Conservation (phyloP, 2,329 filamentous ascomycete genomes). For the Ophiostoma himal-ulmi region DNA sequence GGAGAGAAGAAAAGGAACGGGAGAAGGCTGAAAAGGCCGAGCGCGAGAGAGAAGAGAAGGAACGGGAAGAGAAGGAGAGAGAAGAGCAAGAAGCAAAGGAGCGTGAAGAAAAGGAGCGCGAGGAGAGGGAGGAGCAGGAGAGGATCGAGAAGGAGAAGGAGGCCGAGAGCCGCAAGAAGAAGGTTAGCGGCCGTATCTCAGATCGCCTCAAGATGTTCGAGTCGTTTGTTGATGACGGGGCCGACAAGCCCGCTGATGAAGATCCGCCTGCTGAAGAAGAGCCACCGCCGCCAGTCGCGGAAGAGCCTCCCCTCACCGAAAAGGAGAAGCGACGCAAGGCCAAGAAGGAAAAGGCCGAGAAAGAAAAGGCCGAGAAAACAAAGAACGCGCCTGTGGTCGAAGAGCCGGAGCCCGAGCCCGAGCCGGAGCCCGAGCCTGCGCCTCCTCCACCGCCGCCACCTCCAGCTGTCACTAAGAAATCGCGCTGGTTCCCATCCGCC, state of each 20-base stretch:
- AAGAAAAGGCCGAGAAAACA: conserved; percentile 32
- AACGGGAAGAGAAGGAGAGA: not conserved
- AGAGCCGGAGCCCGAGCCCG: conserved; percentile 16
- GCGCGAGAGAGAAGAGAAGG: not conserved
- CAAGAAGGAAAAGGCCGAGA: conserved; percentile 24
- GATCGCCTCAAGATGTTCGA: conserved; percentile 55
- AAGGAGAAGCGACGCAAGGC: conserved; percentile 31
- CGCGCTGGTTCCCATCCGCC: conserved; percentile 26
- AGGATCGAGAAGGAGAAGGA: conserved; percentile 9
- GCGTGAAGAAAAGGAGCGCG: not conserved
- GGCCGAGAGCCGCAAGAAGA: conserved; percentile 34
- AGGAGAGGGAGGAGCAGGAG: conserved; percentile 9
- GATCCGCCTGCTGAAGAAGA: conserved; percentile 15
- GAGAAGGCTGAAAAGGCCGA: conserved; percentile 2
- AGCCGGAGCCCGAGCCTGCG: conserved; percentile 17
- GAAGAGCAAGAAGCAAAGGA: conserved; percentile 1
- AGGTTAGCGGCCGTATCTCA: conserved; percentile 49
- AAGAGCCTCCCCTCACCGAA: conserved; percentile 35
- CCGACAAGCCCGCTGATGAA: conserved; percentile 15
- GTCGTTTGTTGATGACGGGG: conserved; percentile 36
- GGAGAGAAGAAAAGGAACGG: conserved; percentile 1
- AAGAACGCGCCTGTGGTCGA: conserved; percentile 28
- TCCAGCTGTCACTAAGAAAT: conserved; percentile 22
- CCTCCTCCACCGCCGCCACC: conserved; percentile 17
- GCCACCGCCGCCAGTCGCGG: conserved; percentile 35